Conservation (phyloP, 805 yeast species). For the Sungouiozyma ichnusensis region DNA sequence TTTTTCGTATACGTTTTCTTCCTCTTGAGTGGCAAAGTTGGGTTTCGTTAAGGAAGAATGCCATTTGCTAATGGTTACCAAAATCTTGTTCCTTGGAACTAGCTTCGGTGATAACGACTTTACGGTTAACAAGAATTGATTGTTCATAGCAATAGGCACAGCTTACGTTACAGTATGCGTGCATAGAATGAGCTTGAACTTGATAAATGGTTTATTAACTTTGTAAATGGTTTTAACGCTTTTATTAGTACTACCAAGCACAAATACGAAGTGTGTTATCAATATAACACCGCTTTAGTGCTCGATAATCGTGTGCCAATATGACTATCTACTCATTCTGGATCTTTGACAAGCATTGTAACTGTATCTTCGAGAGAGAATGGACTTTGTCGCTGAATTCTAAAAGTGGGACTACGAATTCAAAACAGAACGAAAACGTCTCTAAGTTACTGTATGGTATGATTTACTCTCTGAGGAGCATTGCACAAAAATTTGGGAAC, state of each 20-base stretch:
- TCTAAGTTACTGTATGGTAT: conserved; percentile 82
- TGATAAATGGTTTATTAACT: no score
- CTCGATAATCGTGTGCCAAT: no score
- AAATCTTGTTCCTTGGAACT: background rate
- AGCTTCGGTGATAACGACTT: background rate
- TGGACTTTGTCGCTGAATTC: conserved; percentile 37
- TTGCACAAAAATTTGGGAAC: conserved; percentile 44
- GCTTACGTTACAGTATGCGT: no score
- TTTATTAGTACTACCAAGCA: no score
- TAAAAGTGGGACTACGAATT: conserved; percentile 35
- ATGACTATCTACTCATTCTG: conserved; percentile 58
- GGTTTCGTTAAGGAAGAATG: background rate
- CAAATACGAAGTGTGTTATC: no score
- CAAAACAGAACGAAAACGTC: conserved; percentile 52
- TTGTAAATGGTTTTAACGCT: background rate
- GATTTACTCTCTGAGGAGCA: conserved; percentile 64
- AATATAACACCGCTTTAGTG: no score
- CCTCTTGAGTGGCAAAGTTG: conserved; percentile 29
- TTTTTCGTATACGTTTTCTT: conserved; percentile 48
- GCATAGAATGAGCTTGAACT: no score
- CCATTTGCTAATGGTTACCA: background rate
- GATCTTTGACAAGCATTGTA: conserved; percentile 88
- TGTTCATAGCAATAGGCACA: no score
- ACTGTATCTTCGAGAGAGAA: conserved; percentile 74
- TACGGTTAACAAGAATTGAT: background rate